phyloP scores from a whole-genome alignment of 2,329 filamentous ascomycete genomes.

The Phialophora chinensis region DNA sequence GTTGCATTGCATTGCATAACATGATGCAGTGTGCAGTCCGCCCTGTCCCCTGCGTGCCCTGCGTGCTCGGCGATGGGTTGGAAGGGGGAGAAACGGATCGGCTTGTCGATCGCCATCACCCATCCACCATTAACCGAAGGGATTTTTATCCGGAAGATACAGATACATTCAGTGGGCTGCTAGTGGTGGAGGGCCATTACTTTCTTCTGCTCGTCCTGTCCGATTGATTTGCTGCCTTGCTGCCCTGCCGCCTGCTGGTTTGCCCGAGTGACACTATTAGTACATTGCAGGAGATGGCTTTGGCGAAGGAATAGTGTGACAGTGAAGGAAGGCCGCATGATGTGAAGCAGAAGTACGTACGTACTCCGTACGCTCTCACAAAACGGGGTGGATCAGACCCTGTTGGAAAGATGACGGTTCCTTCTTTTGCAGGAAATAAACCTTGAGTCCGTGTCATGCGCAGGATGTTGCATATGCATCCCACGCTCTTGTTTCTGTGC shows the following conservation, averaged over 20 bases:
- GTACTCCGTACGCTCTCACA: background rate
- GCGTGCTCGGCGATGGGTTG: background rate
- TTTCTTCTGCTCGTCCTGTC: too few species aligned
- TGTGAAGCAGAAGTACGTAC: too few species aligned
- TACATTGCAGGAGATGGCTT: too few species aligned
- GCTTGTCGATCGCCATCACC: too few species aligned
- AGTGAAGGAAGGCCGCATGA: background rate
- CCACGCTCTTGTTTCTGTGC: background rate
- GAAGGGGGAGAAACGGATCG: background rate
- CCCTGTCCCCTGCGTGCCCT: background rate
- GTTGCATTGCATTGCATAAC: background rate
- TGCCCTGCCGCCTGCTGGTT: too few species aligned
- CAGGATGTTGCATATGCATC: background rate
- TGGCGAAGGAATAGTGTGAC: too few species aligned
- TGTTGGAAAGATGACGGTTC: background rate
- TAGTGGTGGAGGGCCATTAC: too few species aligned
- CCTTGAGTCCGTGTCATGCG: background rate
- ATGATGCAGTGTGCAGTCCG: background rate
- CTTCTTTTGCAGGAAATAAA: background rate
- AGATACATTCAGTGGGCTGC: too few species aligned
- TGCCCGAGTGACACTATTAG: too few species aligned
- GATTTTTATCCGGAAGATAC: too few species aligned
- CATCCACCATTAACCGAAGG: too few species aligned
- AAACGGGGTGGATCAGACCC: background rate
- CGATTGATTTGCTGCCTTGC: too few species aligned